These are phyloP conservation scores for Arachis hypogaea DNA, from an alignment of 306 rosid species.

Conservation along the genomic window DNA sequence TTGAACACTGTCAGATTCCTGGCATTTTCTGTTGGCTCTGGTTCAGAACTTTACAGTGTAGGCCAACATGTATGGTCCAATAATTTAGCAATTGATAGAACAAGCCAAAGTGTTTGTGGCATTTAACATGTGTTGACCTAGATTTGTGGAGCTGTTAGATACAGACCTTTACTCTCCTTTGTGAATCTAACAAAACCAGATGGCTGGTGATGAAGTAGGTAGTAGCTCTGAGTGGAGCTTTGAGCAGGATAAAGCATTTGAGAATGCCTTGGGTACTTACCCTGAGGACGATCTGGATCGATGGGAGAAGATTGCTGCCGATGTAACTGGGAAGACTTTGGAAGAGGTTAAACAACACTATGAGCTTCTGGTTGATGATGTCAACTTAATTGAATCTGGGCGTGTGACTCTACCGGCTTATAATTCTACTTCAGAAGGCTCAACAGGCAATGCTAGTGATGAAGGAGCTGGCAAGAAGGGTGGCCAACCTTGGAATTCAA, in stretches of 20 bases:
- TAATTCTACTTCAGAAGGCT: slow-evolving; percentile 82
- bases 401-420: slow-evolving; percentile 81
- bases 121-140: slow-evolving; percentile 43
- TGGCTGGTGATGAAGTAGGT: slow-evolving; percentile 70
- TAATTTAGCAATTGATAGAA: slow-evolving; percentile 43
- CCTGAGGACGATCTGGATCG: slow-evolving; percentile 76
- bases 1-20: slow-evolving; percentile 47
- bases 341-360: slow-evolving; percentile 84
- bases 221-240: slow-evolving; percentile 79
- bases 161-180: slow-evolving; percentile 40
- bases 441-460: slow-evolving; percentile 64
- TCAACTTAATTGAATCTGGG: slow-evolving; percentile 84
- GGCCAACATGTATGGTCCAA: slow-evolving; percentile 42
- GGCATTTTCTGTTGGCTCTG: slow-evolving; percentile 43
- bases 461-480: slow-evolving; percentile 74
- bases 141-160: slow-evolving; percentile 36
- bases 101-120: slow-evolving; percentile 26
- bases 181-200: slow-evolving; percentile 42
- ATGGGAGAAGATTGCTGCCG: slow-evolving; percentile 88
- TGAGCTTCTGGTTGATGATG: slow-evolving; percentile 78
- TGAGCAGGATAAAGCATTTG: slow-evolving; percentile 93
- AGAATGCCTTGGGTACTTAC: slow-evolving; percentile 80
- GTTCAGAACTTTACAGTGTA: slow-evolving; percentile 30
- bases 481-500: slow-evolving; percentile 43
- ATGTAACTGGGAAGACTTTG: slow-evolving; percentile 78